phyloP scores from a whole-genome alignment of 768 basidiomycete species.

The Termitomyces eurrhizus region DNA sequence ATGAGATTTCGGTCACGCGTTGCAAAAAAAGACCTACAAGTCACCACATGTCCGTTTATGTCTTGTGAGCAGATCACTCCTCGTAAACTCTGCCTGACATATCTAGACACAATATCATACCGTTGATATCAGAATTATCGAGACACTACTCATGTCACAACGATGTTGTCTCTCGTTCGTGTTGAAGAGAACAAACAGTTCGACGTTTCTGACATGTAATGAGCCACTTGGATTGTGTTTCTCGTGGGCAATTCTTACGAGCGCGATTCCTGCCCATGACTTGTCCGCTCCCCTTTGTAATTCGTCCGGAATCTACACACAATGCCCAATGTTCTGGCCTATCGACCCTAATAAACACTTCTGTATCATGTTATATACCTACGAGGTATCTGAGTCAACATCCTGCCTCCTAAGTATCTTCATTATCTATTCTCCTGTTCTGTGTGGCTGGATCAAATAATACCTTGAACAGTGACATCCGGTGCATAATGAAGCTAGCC shows the following conservation, averaged over 20 bases:
- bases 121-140: neutral
- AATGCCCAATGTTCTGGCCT: neutral
- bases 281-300: neutral
- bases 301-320: no score
- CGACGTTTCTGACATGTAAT: no score
- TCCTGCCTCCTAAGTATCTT: no score
- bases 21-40: slow-evolving; percentile 39
- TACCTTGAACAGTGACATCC: no score
- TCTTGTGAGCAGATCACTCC: slow-evolving; percentile 68
- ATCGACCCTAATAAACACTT: no score
- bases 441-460: no score
- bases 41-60: slow-evolving; percentile 72
- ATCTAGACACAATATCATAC: slow-evolving; percentile 34
- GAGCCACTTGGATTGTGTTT: no score
- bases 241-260: no score
- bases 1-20: neutral
- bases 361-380: no score
- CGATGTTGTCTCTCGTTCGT: slow-evolving; percentile 63
- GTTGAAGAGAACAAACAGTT: slow-evolving; percentile 26
- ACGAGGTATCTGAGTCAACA: no score
- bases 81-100: slow-evolving; percentile 66
- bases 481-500: neutral
- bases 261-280: neutral
- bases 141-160: slow-evolving; percentile 48
- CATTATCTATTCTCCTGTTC: no score